Conservation (phyloP, 345 rosid genomes). For the Eucalyptus polybractea region DNA sequence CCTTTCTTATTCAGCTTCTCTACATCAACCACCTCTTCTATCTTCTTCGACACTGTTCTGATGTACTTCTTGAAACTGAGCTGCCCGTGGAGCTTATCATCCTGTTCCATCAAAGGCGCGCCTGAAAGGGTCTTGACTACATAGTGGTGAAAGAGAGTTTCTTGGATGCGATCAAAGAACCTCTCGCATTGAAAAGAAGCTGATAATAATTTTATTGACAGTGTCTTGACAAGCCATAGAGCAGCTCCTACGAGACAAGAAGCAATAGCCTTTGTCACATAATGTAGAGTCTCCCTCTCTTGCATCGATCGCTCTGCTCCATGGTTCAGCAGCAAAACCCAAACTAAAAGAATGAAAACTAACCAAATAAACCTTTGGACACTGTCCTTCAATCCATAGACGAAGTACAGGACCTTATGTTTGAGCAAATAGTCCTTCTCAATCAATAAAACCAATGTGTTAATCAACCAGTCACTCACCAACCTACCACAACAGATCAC, state of each 20-base stretch:
- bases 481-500: conserved; percentile 47
- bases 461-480: conserved; percentile 31
- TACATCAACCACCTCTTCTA: conserved; percentile 46
- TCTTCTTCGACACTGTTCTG: conserved; percentile 7
- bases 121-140: conserved; percentile 48
- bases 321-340: conserved; percentile 35
- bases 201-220: conserved; percentile 35
- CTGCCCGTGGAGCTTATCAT: conserved; percentile 22
- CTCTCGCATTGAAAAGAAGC: conserved; percentile 42
- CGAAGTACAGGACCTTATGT: conserved; percentile 60
- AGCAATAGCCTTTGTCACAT: conserved; percentile 36
- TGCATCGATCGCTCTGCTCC: conserved; percentile 24
- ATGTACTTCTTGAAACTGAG: conserved; percentile 29
- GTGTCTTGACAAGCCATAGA: conserved; percentile 46
- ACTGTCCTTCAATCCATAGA: conserved; percentile 40
- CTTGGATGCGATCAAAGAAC: conserved; percentile 68
- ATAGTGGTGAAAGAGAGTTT: conserved; percentile 64
- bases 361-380: conserved; percentile 47
- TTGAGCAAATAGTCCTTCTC: conserved; percentile 48
- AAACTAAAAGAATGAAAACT: conserved; percentile 37
- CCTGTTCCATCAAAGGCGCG: conserved; percentile 43
- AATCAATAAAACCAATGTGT: conserved; percentile 35
- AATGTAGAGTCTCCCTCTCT: conserved; percentile 16
- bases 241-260: conserved; percentile 37
- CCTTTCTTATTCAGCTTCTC: conserved; percentile 54